These are phyloP conservation scores for Suillus variegatus DNA, from an alignment of 768 basidiomycete species.

Conservation along the genomic window DNA sequence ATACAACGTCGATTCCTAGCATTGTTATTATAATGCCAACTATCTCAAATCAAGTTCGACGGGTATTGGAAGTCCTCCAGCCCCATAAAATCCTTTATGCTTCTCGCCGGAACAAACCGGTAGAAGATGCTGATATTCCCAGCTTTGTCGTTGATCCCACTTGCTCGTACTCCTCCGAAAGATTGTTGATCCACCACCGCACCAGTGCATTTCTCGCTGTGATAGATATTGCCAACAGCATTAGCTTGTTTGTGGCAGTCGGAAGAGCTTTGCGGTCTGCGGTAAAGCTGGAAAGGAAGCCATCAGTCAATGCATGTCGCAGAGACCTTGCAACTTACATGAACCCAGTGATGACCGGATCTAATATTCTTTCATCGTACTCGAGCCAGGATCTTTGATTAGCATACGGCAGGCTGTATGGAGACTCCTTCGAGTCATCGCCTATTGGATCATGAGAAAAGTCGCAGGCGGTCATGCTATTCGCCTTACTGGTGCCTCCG, in stretches of 20 bases:
- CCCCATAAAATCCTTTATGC: slow-evolving; percentile 94
- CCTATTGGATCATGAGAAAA: slow-evolving; percentile 37
- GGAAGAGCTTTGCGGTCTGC: slow-evolving; percentile 79
- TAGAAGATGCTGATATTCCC: slow-evolving; percentile 78
- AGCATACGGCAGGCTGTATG: slow-evolving; percentile 93
- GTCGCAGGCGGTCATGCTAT: neutral
- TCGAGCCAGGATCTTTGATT: slow-evolving; percentile 83
- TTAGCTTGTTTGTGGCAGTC: slow-evolving; percentile 81
- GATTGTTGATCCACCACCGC: slow-evolving; percentile 97
- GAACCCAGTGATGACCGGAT: slow-evolving; percentile 94
- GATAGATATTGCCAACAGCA: slow-evolving; percentile 95
- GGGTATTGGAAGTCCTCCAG: slow-evolving; percentile 84
- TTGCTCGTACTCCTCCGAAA: slow-evolving; percentile 90
- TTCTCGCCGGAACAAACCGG: slow-evolving; percentile 84
- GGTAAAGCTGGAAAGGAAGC: slow-evolving; percentile 62
- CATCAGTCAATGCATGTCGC: slow-evolving; percentile 14
- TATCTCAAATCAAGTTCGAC: slow-evolving; percentile 73
- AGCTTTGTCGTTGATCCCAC: slow-evolving; percentile 98
- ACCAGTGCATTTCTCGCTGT: slow-evolving; percentile 97
- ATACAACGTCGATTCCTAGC: neutral
- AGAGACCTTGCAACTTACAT: slow-evolving; percentile 59
- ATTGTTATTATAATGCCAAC: neutral
- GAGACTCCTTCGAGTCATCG: slow-evolving; percentile 92
- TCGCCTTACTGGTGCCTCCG: slow-evolving; percentile 72
- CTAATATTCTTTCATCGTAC: slow-evolving; percentile 94